Evolutionary conservation across 306 rosid genomes (phyloP), one percentile per base, ranked within the genome.

Genomic region (Cucurbita ficifolia): DNA sequence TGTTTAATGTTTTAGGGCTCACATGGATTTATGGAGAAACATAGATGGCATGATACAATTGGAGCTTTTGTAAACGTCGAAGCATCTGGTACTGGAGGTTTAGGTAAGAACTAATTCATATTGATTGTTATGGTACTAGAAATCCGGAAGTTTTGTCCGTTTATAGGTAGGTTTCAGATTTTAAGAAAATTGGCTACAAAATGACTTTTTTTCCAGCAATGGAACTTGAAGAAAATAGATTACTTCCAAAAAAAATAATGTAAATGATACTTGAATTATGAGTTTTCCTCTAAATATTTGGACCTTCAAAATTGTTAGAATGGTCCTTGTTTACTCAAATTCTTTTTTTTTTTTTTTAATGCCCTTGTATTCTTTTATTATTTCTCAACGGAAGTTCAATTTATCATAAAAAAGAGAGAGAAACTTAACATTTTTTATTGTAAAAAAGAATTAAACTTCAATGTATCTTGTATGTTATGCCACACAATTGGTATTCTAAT

Each of bases 21-120:
- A 33, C 99, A 95, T 81, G 99, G 99, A 38, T 95, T 95, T 85
- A 95, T 95, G 96, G 90, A 82, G 88, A 86, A 89, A 45, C 85
- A 95, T 85, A 83, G 85, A 76, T 95, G 99, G 99, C 91, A 70
- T 68, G 83, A 91, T 59, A 86, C 92, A 10, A 84, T 95, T 77
- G 99, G 99, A 82, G 99, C 97, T 80, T 81, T 81, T 80, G 84
- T 95, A 81, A 91, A 95, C 76, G 88, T 95, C 56, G 99, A 95
- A 84, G 99, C 99, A 57, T 88, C 99, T 43, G 99, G 99, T 76
- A 76, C 84, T 22, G 90, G 91, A 33, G 99, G 99, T 54, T 89
- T 84, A 36, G 99, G 99, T 91, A 91, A 65, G 78, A 77, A 65
- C 33, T 79, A 65, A 70, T 83, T 56, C 72, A 36, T 40, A 60